phyloP scores from a whole-genome alignment of 805 yeast genomes.

The Blastobotrys mokoenaii region DNA sequence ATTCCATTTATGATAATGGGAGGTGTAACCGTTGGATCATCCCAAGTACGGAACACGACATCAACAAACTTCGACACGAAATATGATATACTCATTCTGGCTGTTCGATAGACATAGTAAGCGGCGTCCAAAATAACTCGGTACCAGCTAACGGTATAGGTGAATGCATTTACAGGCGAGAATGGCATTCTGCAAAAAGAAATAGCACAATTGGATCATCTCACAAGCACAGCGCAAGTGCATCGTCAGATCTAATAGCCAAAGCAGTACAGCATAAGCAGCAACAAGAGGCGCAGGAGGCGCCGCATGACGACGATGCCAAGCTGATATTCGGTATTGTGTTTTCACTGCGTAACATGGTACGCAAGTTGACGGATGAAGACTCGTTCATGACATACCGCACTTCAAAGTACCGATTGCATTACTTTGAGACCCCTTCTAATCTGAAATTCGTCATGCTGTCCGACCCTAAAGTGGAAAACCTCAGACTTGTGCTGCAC shows the following conservation, averaged over 20 bases:
- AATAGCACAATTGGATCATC: not conserved
- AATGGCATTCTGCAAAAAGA: slow-evolving; percentile 39
- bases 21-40: not conserved
- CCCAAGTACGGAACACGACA: not conserved
- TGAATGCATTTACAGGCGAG: slow-evolving; percentile 74
- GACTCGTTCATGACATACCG: slow-evolving; percentile 28
- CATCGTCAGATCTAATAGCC: not conserved
- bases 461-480: slow-evolving; percentile 54
- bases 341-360: slow-evolving; percentile 68
- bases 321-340: slow-evolving; percentile 81
- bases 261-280: slow-evolving; percentile 5
- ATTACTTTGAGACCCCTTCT: slow-evolving; percentile 69
- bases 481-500: slow-evolving; percentile 45
- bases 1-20: too few species aligned
- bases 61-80: slow-evolving; percentile 15
- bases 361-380: slow-evolving; percentile 43
- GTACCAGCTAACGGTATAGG: slow-evolving; percentile 24
- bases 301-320: slow-evolving; percentile 44
- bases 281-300: slow-evolving; percentile 30
- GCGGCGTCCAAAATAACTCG: slow-evolving; percentile 15
- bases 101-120: slow-evolving; percentile 83
- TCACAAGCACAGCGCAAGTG: not conserved
- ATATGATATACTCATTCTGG: slow-evolving; percentile 80
- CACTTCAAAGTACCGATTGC: slow-evolving; percentile 71
- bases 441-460: slow-evolving; percentile 69